These are phyloP conservation scores for Wickerhamomyces kurtzmanii DNA, from an alignment of 805 yeast species.

Conservation along the genomic window DNA sequence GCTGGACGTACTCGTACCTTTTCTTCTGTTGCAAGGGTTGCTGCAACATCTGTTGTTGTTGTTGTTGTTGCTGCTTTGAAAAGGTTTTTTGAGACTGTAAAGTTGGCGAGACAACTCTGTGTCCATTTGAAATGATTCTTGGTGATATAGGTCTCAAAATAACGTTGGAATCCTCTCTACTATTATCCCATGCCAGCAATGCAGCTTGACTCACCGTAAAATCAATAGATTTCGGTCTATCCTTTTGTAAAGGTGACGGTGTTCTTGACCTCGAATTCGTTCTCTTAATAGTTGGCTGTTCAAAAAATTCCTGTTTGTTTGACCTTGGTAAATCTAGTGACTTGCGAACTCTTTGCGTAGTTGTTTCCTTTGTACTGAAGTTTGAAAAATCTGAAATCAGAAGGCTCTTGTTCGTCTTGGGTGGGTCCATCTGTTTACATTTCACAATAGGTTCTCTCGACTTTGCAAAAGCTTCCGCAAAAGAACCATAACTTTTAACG, in stretches of 20 bases:
- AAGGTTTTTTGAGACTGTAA: too few relatives aligned
- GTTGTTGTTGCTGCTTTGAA: too few relatives aligned
- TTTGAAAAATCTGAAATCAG: background rate
- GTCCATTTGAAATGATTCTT: too few relatives aligned
- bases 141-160: too few relatives aligned
- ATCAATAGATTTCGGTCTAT: conserved; percentile 16
- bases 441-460: too few relatives aligned
- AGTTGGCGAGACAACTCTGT: too few relatives aligned
- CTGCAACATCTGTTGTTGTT: too few relatives aligned
- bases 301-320: background rate
- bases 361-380: background rate
- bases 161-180: conserved; percentile 2
- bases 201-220: conserved; percentile 15
- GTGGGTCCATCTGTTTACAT: too few relatives aligned
- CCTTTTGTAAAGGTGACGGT: conserved; percentile 7
- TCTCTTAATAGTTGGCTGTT: conserved; percentile 1
- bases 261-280: conserved; percentile 9
- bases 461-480: too few relatives aligned
- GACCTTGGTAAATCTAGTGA: conserved; percentile 11
- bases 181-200: conserved; percentile 15
- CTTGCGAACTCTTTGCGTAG: conserved; percentile 2
- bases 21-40: conserved; percentile 2
- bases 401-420: too few relatives aligned
- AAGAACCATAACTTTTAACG: background rate
- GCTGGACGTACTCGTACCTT: conserved; percentile 16